A percentile compares a stretch with the other conserved stretches of the same genome.
These are phyloP conservation scores for Corinectria fuckeliana DNA, from an alignment of 2,329 filamentous ascomycete genomes.

Conservation along the genomic window DNA sequence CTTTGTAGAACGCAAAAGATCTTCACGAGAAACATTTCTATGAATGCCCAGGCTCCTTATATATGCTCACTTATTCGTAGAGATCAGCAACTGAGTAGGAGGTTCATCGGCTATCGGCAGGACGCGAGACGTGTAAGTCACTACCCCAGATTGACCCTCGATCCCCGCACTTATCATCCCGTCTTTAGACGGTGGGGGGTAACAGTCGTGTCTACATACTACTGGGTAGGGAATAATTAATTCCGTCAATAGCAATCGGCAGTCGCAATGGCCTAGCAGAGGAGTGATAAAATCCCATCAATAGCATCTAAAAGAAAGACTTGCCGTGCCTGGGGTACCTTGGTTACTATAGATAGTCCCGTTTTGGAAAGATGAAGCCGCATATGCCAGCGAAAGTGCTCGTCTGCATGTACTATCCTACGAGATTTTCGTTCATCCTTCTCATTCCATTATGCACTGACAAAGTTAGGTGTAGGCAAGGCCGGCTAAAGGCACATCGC, in stretches of 20 bases:
- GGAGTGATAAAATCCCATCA: not conserved
- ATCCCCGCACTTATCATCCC: not conserved
- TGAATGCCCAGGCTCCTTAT: not conserved
- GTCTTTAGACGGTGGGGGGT: not conserved
- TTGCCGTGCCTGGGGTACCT: not conserved
- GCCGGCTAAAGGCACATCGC: no score
- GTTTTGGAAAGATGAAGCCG: not conserved
- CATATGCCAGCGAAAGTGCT: no score
- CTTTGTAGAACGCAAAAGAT: not conserved
- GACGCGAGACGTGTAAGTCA: not conserved
- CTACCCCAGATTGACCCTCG: not conserved
- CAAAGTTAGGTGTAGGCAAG: no score
- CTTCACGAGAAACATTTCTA: not conserved
- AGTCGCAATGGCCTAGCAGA: not conserved
- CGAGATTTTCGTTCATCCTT: no score
- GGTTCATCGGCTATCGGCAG: not conserved
- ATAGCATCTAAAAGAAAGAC: not conserved
- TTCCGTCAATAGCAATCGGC: constrained; percentile 8
- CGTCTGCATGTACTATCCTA: no score
- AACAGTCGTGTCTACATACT: not conserved
- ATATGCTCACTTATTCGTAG: no score
- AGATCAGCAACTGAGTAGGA: not conserved
- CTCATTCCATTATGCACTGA: no score
- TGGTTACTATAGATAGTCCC: no score
- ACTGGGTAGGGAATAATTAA: constrained; percentile 2